Evolutionary conservation across 208 protist species (phyloP).

Genomic region (Jaenimonas drosophilae): DNA sequence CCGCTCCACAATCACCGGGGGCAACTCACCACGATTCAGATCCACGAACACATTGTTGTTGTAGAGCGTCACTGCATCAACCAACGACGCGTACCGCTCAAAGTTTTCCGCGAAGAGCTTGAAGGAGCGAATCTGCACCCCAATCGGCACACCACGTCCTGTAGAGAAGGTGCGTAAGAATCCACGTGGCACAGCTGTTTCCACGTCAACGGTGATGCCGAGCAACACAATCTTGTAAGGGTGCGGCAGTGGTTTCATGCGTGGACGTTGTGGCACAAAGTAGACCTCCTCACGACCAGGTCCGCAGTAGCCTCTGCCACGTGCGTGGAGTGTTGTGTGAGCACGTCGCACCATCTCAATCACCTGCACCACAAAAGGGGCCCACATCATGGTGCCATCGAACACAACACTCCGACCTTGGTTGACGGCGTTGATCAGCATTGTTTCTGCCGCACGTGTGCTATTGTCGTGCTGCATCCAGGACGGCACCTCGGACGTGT

Average conservation of each 20-base stretch:
- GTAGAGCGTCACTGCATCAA: conserved; percentile 64
- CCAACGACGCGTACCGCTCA: conserved; percentile 30
- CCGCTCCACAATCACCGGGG: conserved; percentile 55
- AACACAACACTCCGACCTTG: conserved; percentile 74
- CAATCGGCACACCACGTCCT: conserved; percentile 69
- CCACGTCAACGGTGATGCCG: conserved; percentile 80
- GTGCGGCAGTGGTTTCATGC: conserved; percentile 18
- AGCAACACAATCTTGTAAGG: conserved; percentile 72
- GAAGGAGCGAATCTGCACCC: conserved; percentile 76
- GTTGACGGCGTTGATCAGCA: conserved; percentile 76
- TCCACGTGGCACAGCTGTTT: conserved; percentile 75
- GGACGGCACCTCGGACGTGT: conserved; percentile 14
- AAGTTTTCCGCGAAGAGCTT: conserved; percentile 81
- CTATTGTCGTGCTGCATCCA: conserved; percentile 43
- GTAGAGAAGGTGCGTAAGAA: conserved; percentile 78
- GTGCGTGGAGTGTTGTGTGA: conserved; percentile 48
- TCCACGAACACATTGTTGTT: conserved; percentile 86
- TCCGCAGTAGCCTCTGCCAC: conserved; percentile 51
- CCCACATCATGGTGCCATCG: conserved; percentile 89
- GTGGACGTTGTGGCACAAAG: conserved; percentile 26
- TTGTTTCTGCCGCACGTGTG: conserved; percentile 61
- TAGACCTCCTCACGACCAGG: conserved; percentile 48
- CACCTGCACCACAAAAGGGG: conserved; percentile 71
- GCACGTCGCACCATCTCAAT: conserved; percentile 74
- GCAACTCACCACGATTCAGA: conserved; percentile 70